phyloP scores from a whole-genome alignment of 176 grass and related monocot species.

The Lolium rigidum region DNA sequence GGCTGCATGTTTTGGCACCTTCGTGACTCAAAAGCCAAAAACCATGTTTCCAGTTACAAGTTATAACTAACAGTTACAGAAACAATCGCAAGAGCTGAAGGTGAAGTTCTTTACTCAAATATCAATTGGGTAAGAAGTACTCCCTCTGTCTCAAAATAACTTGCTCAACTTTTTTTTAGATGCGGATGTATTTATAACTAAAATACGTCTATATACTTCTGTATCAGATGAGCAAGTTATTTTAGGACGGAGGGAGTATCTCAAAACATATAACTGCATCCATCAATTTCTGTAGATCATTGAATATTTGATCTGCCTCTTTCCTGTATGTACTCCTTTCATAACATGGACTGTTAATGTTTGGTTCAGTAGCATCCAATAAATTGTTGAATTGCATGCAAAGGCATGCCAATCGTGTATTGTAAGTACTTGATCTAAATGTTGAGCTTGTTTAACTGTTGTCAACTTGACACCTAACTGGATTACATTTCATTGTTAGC shows the following conservation, averaged over 20 bases:
- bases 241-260: not conserved
- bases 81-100: conserved; percentile 9
- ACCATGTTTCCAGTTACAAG: not conserved
- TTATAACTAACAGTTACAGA: not conserved
- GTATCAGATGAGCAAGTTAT: too few species aligned
- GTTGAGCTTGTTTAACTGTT: conserved; percentile 9
- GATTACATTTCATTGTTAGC: not conserved
- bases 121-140: not conserved
- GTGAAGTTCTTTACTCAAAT: not conserved
- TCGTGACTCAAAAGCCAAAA: not conserved
- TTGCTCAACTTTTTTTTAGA: too few species aligned
- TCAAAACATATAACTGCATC: conserved; percentile 17
- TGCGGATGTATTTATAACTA: too few species aligned
- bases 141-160: too few species aligned
- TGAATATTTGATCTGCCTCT: conserved; percentile 18
- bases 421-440: not conserved
- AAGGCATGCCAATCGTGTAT: not conserved
- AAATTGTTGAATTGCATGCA: conserved; percentile 5
- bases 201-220: too few species aligned
- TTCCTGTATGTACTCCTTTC: not conserved
- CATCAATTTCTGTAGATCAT: not conserved
- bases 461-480: conserved; percentile 1
- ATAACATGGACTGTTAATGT: conserved; percentile 12
- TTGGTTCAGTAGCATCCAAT: not conserved
- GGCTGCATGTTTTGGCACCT: not conserved